These are phyloP conservation scores for Hypoxylon rubiginosum DNA, from an alignment of 2,329 filamentous ascomycete species.

Conservation along the genomic window DNA sequence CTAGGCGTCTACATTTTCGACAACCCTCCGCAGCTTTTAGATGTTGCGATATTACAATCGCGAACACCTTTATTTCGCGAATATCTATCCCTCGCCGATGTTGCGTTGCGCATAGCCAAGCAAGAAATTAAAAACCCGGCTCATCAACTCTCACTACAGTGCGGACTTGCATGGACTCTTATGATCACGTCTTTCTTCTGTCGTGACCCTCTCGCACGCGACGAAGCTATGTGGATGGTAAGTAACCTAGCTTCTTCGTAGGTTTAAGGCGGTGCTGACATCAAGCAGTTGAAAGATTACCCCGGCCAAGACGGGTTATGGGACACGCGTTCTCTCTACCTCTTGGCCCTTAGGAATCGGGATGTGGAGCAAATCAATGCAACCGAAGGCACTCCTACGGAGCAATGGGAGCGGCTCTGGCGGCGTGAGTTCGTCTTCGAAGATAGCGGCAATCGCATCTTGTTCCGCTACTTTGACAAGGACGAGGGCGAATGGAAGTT, in stretches of 20 bases:
- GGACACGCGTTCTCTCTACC: constrained; percentile 49
- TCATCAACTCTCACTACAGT: constrained; percentile 50
- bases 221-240: constrained; percentile 49
- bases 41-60: constrained; percentile 38
- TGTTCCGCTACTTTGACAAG: constrained; percentile 51
- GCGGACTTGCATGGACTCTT: constrained; percentile 45
- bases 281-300: constrained; percentile 49
- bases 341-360: constrained; percentile 46
- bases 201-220: constrained; percentile 51
- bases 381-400: constrained; percentile 45
- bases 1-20: constrained; percentile 49
- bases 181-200: constrained; percentile 48
- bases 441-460: constrained; percentile 50
- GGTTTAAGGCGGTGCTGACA: background rate
- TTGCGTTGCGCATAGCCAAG: constrained; percentile 44
- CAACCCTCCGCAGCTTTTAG: constrained; percentile 46
- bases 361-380: constrained; percentile 49
- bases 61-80: constrained; percentile 52
- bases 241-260: background rate
- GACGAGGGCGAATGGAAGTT: constrained; percentile 38
- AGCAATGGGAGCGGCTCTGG: constrained; percentile 53
- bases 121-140: constrained; percentile 40
- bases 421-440: constrained; percentile 55
- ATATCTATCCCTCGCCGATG: constrained; percentile 51
- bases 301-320: constrained; percentile 53